Conservation (phyloP, 176 grass and related monocot genomes). For the Hyparrhenia diplandra region DNA sequence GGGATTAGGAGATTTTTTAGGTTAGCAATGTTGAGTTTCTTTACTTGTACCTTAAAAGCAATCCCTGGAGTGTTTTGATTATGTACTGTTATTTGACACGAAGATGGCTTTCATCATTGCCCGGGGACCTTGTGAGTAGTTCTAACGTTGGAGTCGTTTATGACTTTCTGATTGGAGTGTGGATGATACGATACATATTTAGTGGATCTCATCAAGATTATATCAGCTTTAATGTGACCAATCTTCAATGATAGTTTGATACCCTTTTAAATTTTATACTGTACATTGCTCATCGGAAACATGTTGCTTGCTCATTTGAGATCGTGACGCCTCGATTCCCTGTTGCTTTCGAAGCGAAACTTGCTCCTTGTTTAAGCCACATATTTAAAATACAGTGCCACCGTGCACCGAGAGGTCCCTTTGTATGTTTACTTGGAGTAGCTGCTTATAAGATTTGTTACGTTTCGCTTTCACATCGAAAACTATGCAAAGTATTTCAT, state of each 20-base stretch:
- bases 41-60: not conserved
- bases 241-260: conserved; percentile 14
- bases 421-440: not conserved
- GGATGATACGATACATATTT: not conserved
- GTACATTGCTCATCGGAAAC: conserved; percentile 9
- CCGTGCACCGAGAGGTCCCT: not conserved
- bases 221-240: conserved; percentile 1
- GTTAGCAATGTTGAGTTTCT: not conserved
- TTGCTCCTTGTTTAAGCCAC: conserved; percentile 21
- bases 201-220: conserved; percentile 20
- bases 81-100: conserved; percentile 6
- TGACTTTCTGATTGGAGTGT: conserved; percentile 18
- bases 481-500: conserved; percentile 26
- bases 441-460: conserved; percentile 24
- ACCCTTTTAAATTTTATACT: conserved; percentile 6
- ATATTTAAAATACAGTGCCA: not conserved
- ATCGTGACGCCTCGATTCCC: conserved; percentile 30
- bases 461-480: conserved; percentile 40
- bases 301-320: conserved; percentile 18
- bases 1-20: not conserved
- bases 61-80: not conserved
- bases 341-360: conserved; percentile 27
- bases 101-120: conserved; percentile 21
- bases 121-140: not conserved
- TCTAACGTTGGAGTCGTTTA: conserved; percentile 15